A percentile compares a stretch with the other conserved stretches of the same genome.
Evolutionary conservation across 306 rosid species (phyloP).

Genomic region (Hippophae tibetana): DNA sequence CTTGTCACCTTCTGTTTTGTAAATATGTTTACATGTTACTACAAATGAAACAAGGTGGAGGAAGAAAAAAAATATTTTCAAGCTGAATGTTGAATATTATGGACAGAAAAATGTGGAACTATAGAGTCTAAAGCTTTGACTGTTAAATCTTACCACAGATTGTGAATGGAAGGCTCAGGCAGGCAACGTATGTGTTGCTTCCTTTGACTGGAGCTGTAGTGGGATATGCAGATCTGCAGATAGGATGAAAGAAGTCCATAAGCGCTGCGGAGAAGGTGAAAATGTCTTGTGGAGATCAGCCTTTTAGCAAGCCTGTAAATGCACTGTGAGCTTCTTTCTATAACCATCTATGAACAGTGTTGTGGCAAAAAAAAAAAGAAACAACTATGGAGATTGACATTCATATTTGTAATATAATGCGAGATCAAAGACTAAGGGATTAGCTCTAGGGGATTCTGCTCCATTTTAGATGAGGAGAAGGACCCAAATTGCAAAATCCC

Average conservation of each 20-base stretch:
- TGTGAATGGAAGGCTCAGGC: constrained; percentile 67
- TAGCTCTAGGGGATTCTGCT: constrained; percentile 22
- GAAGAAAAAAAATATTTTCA: too few relatives aligned
- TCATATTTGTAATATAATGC: constrained; percentile 13
- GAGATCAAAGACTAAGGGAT: constrained; percentile 16
- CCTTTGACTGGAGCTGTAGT: constrained; percentile 59
- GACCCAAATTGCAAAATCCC: neutral
- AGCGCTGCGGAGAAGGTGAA: constrained; percentile 54
- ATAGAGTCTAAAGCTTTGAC: neutral
- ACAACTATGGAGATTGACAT: constrained; percentile 7
- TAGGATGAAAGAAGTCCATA: constrained; percentile 57
- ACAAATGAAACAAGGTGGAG: too few relatives aligned
- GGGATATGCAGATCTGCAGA: constrained; percentile 52
- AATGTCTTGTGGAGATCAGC: constrained; percentile 42
- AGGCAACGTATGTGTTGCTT: constrained; percentile 48
- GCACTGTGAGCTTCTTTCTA: constrained; percentile 11
- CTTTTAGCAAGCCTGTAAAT: constrained; percentile 14
- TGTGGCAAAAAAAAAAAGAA: constrained; percentile 17
- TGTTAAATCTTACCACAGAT: constrained; percentile 27
- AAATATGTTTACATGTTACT: too few relatives aligned
- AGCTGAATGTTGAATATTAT: too few relatives aligned
- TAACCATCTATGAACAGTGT: too few relatives aligned
- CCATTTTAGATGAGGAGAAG: constrained; percentile 33
- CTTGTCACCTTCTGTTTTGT: neutral
- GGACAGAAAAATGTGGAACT: too few relatives aligned